Conservation (phyloP, 2,329 filamentous ascomycete species). For the Fusarium sp. region DNA sequence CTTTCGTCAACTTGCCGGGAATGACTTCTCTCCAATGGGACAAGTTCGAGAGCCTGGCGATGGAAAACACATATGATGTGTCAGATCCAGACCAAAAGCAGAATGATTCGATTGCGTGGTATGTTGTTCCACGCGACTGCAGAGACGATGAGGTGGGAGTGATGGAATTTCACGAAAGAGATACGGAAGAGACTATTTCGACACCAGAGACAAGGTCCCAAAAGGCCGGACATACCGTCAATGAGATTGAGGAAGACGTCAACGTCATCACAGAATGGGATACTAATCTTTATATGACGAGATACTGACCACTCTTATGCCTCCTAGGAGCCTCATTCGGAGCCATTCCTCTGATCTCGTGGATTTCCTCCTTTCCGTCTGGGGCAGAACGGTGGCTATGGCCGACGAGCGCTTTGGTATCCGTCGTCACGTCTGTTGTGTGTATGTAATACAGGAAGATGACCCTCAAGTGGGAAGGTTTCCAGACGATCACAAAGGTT, state of each 20-base stretch:
- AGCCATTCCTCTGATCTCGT: constrained; percentile 26
- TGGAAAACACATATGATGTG: constrained; percentile 21
- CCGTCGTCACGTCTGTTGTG: constrained; percentile 9
- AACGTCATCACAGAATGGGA: constrained; percentile 22
- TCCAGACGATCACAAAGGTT: constrained; percentile 14
- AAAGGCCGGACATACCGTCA: not conserved
- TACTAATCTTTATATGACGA: constrained; percentile 24
- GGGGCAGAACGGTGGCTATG: constrained; percentile 24
- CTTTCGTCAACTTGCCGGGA: constrained; percentile 4
- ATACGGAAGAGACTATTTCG: not conserved
- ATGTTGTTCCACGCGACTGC: constrained; percentile 22
- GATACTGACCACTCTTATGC: constrained; percentile 30
- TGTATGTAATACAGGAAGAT: constrained; percentile 28
- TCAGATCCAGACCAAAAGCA: constrained; percentile 4
- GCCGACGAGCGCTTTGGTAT: constrained; percentile 20
- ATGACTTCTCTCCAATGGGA: constrained; percentile 11
- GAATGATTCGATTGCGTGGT: constrained; percentile 13
- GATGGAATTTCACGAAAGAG: constrained; percentile 4
- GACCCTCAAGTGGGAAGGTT: constrained; percentile 12
- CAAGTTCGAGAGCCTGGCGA: constrained; percentile 15
- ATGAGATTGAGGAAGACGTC: not conserved
- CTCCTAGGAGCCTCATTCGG: constrained; percentile 24
- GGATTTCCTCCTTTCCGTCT: constrained; percentile 20
- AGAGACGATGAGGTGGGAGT: constrained; percentile 13
- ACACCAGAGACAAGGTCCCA: not conserved